Conservation (phyloP, 2,329 filamentous ascomycete genomes). For the Conoideocrella luteorostrata region DNA sequence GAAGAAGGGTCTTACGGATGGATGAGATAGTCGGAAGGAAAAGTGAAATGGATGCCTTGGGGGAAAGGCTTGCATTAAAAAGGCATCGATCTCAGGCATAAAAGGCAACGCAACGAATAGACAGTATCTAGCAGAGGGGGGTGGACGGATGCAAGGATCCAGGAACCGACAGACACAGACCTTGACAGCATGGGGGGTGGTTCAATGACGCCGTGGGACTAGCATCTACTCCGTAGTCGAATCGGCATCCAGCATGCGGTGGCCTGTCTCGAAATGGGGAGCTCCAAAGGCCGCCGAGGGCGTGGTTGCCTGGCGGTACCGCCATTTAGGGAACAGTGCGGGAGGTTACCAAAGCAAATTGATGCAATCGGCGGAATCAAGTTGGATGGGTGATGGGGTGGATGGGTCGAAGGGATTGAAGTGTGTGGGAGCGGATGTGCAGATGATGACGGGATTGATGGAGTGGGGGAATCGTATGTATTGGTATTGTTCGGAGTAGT, state of each 20-base stretch:
- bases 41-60: neutral
- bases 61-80: constrained; percentile 8
- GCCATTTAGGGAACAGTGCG: constrained; percentile 12
- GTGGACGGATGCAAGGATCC: constrained; percentile 8
- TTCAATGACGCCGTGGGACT: constrained; percentile 1
- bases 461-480: neutral
- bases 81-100: constrained; percentile 6
- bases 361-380: neutral
- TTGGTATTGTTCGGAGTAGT: too few relatives aligned
- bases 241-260: neutral
- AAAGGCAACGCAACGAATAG: too few relatives aligned
- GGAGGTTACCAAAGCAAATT: too few relatives aligned
- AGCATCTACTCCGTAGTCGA: neutral
- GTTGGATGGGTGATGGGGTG: neutral
- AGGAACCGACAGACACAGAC: constrained; percentile 9
- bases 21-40: neutral
- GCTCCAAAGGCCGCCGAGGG: constrained; percentile 4
- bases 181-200: neutral
- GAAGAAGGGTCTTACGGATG: neutral
- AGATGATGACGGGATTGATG: neutral
- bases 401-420: too few relatives aligned
- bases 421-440: too few relatives aligned
- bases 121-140: too few relatives aligned
- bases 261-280: constrained; percentile 7
- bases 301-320: constrained; percentile 26